Evolutionary conservation across 1,139 yeast genomes (phyloP).

Genomic region (Hanseniaspora sp.): DNA sequence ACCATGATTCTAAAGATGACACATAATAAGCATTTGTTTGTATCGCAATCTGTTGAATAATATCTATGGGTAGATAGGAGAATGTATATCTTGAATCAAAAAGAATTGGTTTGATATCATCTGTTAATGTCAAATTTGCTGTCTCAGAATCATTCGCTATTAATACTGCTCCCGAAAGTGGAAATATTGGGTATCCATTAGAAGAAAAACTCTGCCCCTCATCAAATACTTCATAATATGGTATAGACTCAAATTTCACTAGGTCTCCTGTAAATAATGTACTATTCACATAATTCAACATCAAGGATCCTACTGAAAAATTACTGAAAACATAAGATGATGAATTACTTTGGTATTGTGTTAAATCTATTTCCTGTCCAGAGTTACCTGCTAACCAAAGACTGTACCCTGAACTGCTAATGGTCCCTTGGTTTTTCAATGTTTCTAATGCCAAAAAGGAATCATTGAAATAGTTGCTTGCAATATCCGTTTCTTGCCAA

Average conservation of each 20-base stretch:
- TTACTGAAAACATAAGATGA: neutral
- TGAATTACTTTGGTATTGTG: neutral
- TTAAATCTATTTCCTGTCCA: neutral
- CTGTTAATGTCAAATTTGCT: conserved; percentile 30
- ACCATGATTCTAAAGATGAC: conserved; percentile 45
- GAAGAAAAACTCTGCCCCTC: conserved; percentile 21
- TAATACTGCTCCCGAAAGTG: conserved; percentile 47
- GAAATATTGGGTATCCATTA: conserved; percentile 42
- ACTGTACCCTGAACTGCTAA: conserved; percentile 45
- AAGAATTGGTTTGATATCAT: conserved; percentile 42
- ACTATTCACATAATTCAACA: conserved; percentile 52
- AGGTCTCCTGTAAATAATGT: conserved; percentile 38
- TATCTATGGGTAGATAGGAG: conserved; percentile 47
- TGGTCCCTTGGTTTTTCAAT: conserved; percentile 31
- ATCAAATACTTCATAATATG: conserved; percentile 31
- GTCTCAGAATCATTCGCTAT: conserved; percentile 35
- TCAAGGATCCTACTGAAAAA: conserved; percentile 32
- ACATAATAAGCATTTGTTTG: conserved; percentile 64
- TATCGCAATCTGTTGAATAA: conserved; percentile 54
- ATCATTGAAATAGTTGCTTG: conserved; percentile 23
- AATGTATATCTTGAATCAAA: conserved; percentile 49
- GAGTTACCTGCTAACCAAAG: conserved; percentile 35
- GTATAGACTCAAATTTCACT: conserved; percentile 40
- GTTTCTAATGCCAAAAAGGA: conserved; percentile 37
- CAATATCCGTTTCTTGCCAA: conserved; percentile 17